Evolutionary conservation across 1,139 yeast species (phyloP), one percentile per base, ranked within the genome.

Genomic region (Protomyces macrosporus): DNA sequence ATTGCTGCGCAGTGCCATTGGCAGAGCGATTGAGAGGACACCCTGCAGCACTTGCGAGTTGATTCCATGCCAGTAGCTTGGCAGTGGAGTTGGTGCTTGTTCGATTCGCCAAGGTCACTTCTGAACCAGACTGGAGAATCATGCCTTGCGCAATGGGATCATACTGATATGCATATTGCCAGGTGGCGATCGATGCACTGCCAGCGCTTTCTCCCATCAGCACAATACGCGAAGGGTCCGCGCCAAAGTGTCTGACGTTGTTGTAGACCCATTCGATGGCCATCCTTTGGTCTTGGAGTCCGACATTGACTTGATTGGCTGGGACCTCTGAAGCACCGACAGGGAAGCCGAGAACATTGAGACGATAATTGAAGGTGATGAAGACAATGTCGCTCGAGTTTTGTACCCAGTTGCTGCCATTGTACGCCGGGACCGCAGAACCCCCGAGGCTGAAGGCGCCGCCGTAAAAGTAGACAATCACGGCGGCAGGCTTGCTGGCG

Each of bases 201-300:
- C 78, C 79, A 33, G 79, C 75, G 61, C 75, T 71, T 67, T 77
- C 74, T 7, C 79, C 79, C 65, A 72, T 72, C 14, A 77, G 65
- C 1, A 77, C 74, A 33, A 76, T 70, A 50, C 68, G 69, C 6
- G 69, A 64, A 2, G 76, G 72, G 64, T 76, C 71, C 9, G 79
- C 79, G 32, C 78, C 78, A 67, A 76, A 75, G 23, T 40, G 55
- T 0, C 64, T 70, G 60, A 75, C 74, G 64, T 77, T 75, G 40
- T 68, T 67, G 60, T 72, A 65, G 9, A 75, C 74, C 79, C 79
- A 77, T 33, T 74, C 66, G 45, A 76, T 63, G 0, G 76, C 78
- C 61, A 66, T 39, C 7, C 74, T 65, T 42, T 71, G 73, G 64
- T 77, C 79, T 53, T 72, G 70, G 9, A 76, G 60, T 0, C 74